Base-by-base conservation (phyloP, 805 yeast genomes). In the Yarrowia keelungensis region DNA sequence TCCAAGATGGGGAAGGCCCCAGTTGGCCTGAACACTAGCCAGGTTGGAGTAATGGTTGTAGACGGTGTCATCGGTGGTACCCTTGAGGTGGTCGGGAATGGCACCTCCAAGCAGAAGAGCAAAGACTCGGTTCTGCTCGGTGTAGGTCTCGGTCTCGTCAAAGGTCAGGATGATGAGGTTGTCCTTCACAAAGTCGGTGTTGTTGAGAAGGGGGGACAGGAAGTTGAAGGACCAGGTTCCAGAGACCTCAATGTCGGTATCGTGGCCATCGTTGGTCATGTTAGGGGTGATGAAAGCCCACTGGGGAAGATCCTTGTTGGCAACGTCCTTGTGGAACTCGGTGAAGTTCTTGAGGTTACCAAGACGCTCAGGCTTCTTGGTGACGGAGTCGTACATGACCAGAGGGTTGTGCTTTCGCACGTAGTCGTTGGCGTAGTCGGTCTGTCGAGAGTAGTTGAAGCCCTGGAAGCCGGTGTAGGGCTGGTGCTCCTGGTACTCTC, bases 361-460 rank as follows among this genome's bases (percentile, higher is more conserved):
- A 70, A 78, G 73, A 71, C 86, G 81, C 59, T 77, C 71, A 11
- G 74, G 71, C 68, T 77, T 73, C 41, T 70, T 69, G 70, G 80
- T 74, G 68, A 83, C 76, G 50, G 81, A 78, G 72, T 81, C 84
- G 73, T 75, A 83, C 42, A 78, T 76, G 53, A 81, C 74, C 72
- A 84, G 76, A 51, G 86, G 86, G 77, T 82, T 83, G 77, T 83
- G 85, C 75, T 85, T 83, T 76, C 87, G 82, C 46, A 83, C 82
- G 74, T 84, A 84, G 71, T 81, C 84, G 72, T 81, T 81, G 68
- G 83, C 83, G 56, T 73, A 76, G 64, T 79, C 79, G 59, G 76
- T 77, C 73, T 82, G 83, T 77, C 82, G 80, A 22, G 78, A 74
- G 77, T 76, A 84, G 75, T 81, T 78, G 78, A 79, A 81, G 71